These are phyloP conservation scores for Zygotorulaspora florentina DNA, from an alignment of 805 yeast genomes.

Conservation along the genomic window DNA sequence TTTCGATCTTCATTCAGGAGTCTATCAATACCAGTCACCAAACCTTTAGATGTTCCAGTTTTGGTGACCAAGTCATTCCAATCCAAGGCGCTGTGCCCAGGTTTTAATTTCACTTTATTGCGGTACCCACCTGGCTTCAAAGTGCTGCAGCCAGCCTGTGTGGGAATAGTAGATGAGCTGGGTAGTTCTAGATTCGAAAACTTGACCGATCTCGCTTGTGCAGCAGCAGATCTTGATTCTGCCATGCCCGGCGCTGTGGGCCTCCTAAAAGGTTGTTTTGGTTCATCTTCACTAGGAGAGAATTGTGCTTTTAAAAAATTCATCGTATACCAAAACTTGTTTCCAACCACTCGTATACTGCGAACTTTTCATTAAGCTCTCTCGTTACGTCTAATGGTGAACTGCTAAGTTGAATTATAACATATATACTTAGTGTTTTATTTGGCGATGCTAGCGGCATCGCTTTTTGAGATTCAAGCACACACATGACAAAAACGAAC, in stretches of 20 bases:
- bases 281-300: background rate
- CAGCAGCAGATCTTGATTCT: conserved; percentile 2
- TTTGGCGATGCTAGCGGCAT: too few relatives aligned
- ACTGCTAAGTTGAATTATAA: too few relatives aligned
- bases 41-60: conserved; percentile 16
- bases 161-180: background rate
- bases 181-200: conserved; percentile 1
- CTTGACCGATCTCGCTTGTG: conserved; percentile 2
- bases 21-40: conserved; percentile 20
- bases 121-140: conserved; percentile 23
- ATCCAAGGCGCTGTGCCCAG: conserved; percentile 35
- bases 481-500: too few relatives aligned
- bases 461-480: too few relatives aligned
- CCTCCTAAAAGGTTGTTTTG: conserved; percentile 3
- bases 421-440: too few relatives aligned
- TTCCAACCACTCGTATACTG: too few relatives aligned
- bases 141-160: conserved; percentile 22
- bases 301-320: background rate
- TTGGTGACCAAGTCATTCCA: conserved; percentile 26
- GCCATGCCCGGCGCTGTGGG: conserved; percentile 1
- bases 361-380: too few relatives aligned
- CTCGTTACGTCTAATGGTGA: too few relatives aligned
- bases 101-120: conserved; percentile 35
- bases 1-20: conserved; percentile 13
- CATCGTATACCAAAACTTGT: background rate